Percentiles rank a stretch among this genome's conserved stretches.
phyloP scores from a whole-genome alignment of 1,284 basidiomycete genomes.

The Violaceomyces palustris region DNA sequence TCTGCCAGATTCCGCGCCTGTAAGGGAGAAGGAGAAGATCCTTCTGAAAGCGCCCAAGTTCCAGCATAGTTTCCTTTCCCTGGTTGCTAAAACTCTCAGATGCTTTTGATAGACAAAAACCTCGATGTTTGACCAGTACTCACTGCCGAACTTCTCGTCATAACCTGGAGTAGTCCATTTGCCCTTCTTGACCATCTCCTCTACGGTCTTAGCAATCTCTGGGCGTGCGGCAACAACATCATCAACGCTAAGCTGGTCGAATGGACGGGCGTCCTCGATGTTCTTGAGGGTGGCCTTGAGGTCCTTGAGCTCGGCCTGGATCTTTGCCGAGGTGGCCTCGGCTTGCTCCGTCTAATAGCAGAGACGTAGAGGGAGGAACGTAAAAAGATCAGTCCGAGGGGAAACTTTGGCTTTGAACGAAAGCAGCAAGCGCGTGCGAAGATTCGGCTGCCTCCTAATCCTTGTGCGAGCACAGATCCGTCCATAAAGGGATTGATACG shows the following conservation, averaged over 20 bases:
- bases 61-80: no score
- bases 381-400: no score
- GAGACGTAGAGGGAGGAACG: no score
- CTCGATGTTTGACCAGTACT: constrained; percentile 6
- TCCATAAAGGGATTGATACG: not conserved
- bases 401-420: no score
- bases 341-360: constrained; percentile 63
- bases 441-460: no score
- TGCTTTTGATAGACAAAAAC: no score
- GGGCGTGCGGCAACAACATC: constrained; percentile 91
- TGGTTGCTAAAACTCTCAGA: no score
- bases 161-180: constrained; percentile 77
- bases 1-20: no score
- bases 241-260: constrained; percentile 89
- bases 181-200: constrained; percentile 97
- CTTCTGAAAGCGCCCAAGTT: no score
- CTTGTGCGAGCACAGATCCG: no score
- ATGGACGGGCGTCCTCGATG: constrained; percentile 94
- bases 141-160: constrained; percentile 52
- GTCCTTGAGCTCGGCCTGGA: constrained; percentile 84
- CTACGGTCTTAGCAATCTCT: constrained; percentile 83
- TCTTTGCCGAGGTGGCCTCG: constrained; percentile 82
- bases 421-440: no score
- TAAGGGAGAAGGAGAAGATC: not conserved
- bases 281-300: constrained; percentile 91